Evolutionary conservation across 2,329 filamentous ascomycete genomes (phyloP).

Genomic region (Botrytis elliptica): DNA sequence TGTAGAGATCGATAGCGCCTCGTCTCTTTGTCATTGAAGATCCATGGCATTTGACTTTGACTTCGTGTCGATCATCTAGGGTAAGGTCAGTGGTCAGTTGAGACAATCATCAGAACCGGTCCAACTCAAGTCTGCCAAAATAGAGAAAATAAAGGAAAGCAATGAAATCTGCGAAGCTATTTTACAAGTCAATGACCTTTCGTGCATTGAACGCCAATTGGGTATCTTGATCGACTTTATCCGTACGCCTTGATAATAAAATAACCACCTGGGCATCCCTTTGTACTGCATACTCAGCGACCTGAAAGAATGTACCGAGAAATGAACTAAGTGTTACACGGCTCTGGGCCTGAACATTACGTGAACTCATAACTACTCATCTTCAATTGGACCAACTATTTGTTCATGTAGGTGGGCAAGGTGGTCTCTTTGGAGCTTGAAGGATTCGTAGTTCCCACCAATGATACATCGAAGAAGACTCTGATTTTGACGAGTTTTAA

Average conservation of each 20-base stretch:
- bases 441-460: conserved; percentile 75
- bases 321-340: not conserved
- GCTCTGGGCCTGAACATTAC: not conserved
- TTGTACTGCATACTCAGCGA: conserved; percentile 12
- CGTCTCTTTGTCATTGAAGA: conserved; percentile 17
- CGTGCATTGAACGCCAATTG: conserved; percentile 16
- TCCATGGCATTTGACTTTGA: conserved; percentile 20
- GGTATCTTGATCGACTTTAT: conserved; percentile 17
- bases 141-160: not conserved
- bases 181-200: conserved; percentile 17
- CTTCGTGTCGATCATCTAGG: conserved; percentile 19
- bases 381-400: conserved; percentile 29
- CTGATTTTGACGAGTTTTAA: conserved; percentile 33
- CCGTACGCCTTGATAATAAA: conserved; percentile 17
- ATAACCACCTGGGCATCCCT: not conserved
- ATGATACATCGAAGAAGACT: conserved; percentile 68
- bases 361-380: conserved; percentile 12
- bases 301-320: not conserved
- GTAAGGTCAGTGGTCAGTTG: conserved; percentile 22
- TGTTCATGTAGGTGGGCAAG: conserved; percentile 37
- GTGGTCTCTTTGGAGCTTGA: conserved; percentile 64
- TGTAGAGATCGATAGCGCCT: conserved; percentile 20
- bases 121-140: not conserved
- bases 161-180: conserved; percentile 5
- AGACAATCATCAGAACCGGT: conserved; percentile 2